phyloP scores from a whole-genome alignment of 2,329 filamentous ascomycete genomes.

The Pseudogymnoascus sp. region DNA sequence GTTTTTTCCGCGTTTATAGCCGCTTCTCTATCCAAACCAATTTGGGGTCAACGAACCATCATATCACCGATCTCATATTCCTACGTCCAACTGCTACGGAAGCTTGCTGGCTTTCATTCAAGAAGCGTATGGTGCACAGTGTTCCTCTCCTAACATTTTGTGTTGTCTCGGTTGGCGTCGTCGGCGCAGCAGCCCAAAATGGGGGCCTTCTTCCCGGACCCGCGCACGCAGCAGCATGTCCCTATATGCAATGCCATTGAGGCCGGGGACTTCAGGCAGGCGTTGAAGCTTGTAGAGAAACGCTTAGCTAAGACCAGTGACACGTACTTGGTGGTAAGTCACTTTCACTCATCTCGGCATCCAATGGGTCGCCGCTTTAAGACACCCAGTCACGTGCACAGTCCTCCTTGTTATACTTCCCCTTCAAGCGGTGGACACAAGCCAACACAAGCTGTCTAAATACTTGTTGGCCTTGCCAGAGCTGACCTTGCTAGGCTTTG shows the following conservation, averaged over 20 bases:
- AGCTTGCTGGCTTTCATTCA: not conserved
- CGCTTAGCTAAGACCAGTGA: slow-evolving; percentile 26
- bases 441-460: not conserved
- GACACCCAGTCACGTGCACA: not conserved
- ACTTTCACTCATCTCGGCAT: not conserved
- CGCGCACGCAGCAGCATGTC: slow-evolving; percentile 24
- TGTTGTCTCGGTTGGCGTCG: slow-evolving; percentile 2
- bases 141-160: not conserved
- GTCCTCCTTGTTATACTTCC: not conserved
- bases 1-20: slow-evolving; percentile 1
- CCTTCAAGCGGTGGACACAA: not conserved
- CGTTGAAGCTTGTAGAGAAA: slow-evolving; percentile 30
- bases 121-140: not conserved
- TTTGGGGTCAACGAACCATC: slow-evolving; percentile 1
- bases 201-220: slow-evolving; percentile 11
- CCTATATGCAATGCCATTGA: slow-evolving; percentile 30
- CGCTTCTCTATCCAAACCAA: not conserved
- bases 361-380: slow-evolving; percentile 8
- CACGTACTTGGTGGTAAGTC: slow-evolving; percentile 27
- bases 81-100: not conserved
- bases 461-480: not conserved
- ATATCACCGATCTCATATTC: slow-evolving; percentile 3
- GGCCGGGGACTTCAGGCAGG: slow-evolving; percentile 29
- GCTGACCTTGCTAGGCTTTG: slow-evolving; percentile 23
- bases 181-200: slow-evolving; percentile 3